A percentile compares a stretch with the other conserved stretches of the same genome.
Evolutionary conservation across 139 green algal species (phyloP).

Genomic region (Chlorella sp.): DNA sequence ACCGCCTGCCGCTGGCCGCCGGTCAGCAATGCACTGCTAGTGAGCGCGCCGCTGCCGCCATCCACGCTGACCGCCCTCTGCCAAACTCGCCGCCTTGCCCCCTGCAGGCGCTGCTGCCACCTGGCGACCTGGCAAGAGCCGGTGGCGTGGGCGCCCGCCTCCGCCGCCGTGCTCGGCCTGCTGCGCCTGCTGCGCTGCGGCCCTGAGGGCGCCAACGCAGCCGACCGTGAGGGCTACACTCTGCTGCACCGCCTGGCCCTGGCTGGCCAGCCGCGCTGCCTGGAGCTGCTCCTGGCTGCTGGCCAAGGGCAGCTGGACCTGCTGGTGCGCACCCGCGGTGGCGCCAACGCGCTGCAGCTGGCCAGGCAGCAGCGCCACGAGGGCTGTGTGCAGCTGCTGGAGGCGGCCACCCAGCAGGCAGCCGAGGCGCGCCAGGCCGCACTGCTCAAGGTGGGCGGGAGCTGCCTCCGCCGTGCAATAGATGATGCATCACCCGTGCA

Average conservation of each 20-base stretch:
- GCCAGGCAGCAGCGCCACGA: conserved; percentile 29
- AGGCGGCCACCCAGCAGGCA: conserved; percentile 50
- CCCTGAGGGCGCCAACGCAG: conserved; percentile 45
- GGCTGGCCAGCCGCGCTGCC: conserved; percentile 29
- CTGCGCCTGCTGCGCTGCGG: neutral
- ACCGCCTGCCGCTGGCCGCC: too few species aligned
- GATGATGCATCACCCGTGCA: too few species aligned
- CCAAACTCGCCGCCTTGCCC: neutral
- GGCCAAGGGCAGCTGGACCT: conserved; percentile 49
- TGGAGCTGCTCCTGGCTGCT: conserved; percentile 39
- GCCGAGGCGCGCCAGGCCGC: conserved; percentile 47
- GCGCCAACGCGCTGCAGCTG: conserved; percentile 59
- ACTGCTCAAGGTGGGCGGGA: conserved; percentile 40
- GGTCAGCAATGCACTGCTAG: too few species aligned
- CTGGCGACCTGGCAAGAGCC: conserved; percentile 4
- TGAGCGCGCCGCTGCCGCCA: too few species aligned
- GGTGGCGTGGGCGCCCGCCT: neutral
- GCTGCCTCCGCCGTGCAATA: too few species aligned
- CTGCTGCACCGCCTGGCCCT: conserved; percentile 53
- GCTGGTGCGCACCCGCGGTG: conserved; percentile 44
- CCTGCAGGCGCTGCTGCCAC: conserved; percentile 12
- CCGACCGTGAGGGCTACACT: conserved; percentile 41
- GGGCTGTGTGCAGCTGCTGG: conserved; percentile 37
- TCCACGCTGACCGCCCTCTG: neutral
- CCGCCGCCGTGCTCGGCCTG: conserved; percentile 24